phyloP scores from a whole-genome alignment of 106 monocot genomes.

The Acanthochlamys bracteata region DNA sequence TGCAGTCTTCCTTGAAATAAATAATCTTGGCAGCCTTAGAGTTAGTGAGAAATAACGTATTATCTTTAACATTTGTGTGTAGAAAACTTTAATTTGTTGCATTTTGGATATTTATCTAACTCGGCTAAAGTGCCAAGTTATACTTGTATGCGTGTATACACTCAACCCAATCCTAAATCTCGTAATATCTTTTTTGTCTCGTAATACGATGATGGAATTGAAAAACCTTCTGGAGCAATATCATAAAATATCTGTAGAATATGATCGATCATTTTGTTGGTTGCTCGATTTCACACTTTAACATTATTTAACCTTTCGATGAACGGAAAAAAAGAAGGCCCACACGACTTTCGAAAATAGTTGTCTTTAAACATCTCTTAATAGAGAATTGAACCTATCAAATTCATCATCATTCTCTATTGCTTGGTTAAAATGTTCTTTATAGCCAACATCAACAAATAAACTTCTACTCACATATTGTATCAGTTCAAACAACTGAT shows the following conservation, averaged over 20 bases:
- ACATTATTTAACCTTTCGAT: no score
- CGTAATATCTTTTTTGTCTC: neutral
- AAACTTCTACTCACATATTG: no score
- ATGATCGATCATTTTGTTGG: no score
- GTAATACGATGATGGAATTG: neutral
- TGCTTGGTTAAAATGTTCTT: no score
- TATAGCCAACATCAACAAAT: no score
- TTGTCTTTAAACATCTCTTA: no score
- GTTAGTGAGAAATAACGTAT: constrained; percentile 4
- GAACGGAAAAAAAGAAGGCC: no score
- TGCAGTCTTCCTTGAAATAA: constrained; percentile 6
- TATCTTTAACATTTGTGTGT: neutral
- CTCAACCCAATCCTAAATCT: neutral
- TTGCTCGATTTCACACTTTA: no score
- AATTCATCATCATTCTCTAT: no score
- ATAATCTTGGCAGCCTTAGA: neutral
- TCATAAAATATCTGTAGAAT: neutral
- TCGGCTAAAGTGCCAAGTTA: neutral
- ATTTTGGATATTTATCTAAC: neutral
- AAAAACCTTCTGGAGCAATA: neutral
- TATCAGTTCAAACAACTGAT: no score
- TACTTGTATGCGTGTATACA: neutral
- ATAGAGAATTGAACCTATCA: no score
- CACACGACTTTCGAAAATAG: no score
- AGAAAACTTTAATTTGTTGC: neutral